Percentiles rank a stretch among this genome's conserved stretches.
phyloP scores from a whole-genome alignment of 805 yeast species.

The Barnettozyma wickerhamii region DNA sequence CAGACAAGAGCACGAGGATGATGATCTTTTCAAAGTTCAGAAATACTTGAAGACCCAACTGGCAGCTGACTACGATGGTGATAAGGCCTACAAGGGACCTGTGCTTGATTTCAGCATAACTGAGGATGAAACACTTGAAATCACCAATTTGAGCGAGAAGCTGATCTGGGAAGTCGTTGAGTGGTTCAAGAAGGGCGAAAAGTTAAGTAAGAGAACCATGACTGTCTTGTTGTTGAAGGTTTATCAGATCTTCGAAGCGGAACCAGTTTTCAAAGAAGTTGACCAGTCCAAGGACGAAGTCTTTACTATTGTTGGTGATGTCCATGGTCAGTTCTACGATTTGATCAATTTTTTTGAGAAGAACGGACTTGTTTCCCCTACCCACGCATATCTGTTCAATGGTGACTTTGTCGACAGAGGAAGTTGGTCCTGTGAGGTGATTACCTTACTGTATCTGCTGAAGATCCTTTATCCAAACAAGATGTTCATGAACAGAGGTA shows the following conservation, averaged over 20 bases:
- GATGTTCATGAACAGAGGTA: slow-evolving; percentile 83
- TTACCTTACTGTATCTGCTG: slow-evolving; percentile 68
- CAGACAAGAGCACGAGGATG: slow-evolving; percentile 66
- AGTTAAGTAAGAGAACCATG: slow-evolving; percentile 75
- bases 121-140: slow-evolving; percentile 22
- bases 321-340: slow-evolving; percentile 96
- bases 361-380: slow-evolving; percentile 64
- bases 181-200: slow-evolving; percentile 68
- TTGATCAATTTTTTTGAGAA: slow-evolving; percentile 70
- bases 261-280: slow-evolving; percentile 75
- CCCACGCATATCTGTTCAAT: slow-evolving; percentile 80
- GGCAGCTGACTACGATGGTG: slow-evolving; percentile 36
- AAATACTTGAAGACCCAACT: slow-evolving; percentile 6
- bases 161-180: slow-evolving; percentile 65
- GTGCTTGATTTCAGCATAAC: slow-evolving; percentile 34
- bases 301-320: slow-evolving; percentile 92
- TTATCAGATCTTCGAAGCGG: slow-evolving; percentile 55
- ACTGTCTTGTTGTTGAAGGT: slow-evolving; percentile 77
- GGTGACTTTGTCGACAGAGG: slow-evolving; percentile 99
- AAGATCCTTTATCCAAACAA: slow-evolving; percentile 71
- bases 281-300: slow-evolving; percentile 15
- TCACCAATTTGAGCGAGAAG: slow-evolving; percentile 37
- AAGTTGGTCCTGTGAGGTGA: slow-evolving; percentile 97
- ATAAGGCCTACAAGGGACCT: slow-evolving; percentile 59
- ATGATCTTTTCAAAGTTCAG: slow-evolving; percentile 25